Evolutionary conservation across 352 stramenopile species (phyloP), one percentile per base, ranked within the genome.

Genomic region (Phytophthora brassicae): DNA sequence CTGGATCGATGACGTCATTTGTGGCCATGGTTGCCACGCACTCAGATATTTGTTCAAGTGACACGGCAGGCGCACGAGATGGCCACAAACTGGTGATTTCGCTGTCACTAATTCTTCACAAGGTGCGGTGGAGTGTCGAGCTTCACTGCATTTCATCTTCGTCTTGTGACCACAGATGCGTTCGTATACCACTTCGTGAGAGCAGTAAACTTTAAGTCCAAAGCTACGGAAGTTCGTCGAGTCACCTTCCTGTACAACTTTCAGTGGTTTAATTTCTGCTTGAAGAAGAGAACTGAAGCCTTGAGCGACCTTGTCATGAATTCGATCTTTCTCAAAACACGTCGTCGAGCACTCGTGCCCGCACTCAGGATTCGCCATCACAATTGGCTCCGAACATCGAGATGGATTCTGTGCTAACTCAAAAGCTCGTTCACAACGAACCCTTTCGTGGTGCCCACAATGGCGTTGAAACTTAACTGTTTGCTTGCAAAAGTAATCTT

Each of bases 341-440:
- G 77, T 84, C 7, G 77, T 79, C 3, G 64, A 57, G 35, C 72
- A 78, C 22, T 75, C 51, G 55, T 94, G 87, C 0, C 87, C 85
- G 56, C 87, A 96, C 48, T 90, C 75, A 0, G 82, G 84, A 52
- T 93, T 88, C 4, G 56, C 14, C 33, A 89, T 67, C 6, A 74
- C 56, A 7, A 91, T 73, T 0, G 44, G 26, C 33, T 89, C 72
- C 7, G 53, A 29, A 36, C 87, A 94, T 6, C 74, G 70, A 4
- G 77, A 72, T 6, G 79, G 56, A 12, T 39, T 68, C 12, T 69
- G 53, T 1, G 77, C 72, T 41, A 94, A 72, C 23, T 89, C 82
- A 47, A 96, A 94, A 2, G 87, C 85, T 48, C 74, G 64, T 44
- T 86, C 80, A 28, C 87, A 96, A 38, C 74, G 69, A 16, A 86